These are phyloP conservation scores for Fraxinus americana DNA, from an alignment of 257 asterid species.

Conservation along the genomic window DNA sequence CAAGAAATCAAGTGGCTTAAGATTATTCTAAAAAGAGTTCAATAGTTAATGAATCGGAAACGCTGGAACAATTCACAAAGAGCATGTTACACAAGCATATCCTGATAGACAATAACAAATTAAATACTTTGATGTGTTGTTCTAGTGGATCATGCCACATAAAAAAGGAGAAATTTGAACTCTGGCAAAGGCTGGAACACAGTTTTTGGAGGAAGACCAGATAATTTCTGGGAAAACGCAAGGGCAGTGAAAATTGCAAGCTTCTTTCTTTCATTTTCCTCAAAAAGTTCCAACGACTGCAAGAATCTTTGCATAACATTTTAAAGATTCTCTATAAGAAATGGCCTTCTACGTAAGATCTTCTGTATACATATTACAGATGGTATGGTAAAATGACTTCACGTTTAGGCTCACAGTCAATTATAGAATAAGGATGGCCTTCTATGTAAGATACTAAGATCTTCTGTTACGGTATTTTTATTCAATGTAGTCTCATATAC, in stretches of 20 bases:
- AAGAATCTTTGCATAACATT: constrained; percentile 93
- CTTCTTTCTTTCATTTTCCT: constrained; percentile 94
- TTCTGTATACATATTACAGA: constrained; percentile 90
- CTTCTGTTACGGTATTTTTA: constrained; percentile 16
- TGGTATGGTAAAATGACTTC: constrained; percentile 83
- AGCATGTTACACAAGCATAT: no score
- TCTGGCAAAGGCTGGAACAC: constrained; percentile 99
- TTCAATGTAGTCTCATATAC: background rate
- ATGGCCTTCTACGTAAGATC: constrained; percentile 84
- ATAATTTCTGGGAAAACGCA: constrained; percentile 95
- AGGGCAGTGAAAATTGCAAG: constrained; percentile 98
- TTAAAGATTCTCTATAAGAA: constrained; percentile 95
- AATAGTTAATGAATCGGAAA: no score
- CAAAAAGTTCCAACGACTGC: constrained; percentile 92
- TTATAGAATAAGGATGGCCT: constrained; percentile 90
- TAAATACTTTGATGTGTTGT: no score
- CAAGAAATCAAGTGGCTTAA: no score
- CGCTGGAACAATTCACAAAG: no score
- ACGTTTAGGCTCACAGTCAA: constrained; percentile 81
- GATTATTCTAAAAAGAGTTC: no score
- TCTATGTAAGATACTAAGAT: no score
- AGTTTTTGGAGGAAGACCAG: constrained; percentile 97
- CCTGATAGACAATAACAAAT: no score
- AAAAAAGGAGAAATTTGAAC: no score
- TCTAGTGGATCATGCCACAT: no score